phyloP scores from a whole-genome alignment of 169 alveolate species.

The Cryptosporidium xiaoi region DNA sequence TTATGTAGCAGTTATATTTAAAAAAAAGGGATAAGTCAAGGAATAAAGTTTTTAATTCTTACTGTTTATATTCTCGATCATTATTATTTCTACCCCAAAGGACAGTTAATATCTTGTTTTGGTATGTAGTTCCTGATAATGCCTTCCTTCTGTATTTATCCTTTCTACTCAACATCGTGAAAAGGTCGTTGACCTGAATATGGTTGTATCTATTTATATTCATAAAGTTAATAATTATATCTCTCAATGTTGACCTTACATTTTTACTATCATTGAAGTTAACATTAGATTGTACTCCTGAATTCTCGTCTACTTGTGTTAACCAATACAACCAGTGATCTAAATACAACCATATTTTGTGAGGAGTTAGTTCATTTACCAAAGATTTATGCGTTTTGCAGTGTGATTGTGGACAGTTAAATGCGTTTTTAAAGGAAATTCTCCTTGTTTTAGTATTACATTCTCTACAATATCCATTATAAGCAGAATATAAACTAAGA shows the following conservation, averaged over 20 bases:
- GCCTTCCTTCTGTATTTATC: neutral
- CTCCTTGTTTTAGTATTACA: conserved; percentile 76
- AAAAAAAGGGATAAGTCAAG: neutral
- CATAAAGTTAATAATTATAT: conserved; percentile 41
- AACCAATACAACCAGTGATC: conserved; percentile 71
- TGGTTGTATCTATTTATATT: conserved; percentile 56
- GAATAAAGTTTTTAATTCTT: neutral
- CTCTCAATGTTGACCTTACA: conserved; percentile 3
- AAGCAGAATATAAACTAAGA: conserved; percentile 55
- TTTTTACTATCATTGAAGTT: neutral
- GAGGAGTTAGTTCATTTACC: conserved; percentile 41
- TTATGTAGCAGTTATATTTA: too few relatives aligned
- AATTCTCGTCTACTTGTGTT: neutral
- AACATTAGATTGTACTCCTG: neutral
- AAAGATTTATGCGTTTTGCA: conserved; percentile 73
- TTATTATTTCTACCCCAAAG: conserved; percentile 3
- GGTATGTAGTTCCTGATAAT: neutral
- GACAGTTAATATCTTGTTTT: neutral
- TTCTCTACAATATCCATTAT: conserved; percentile 48
- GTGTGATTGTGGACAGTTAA: conserved; percentile 77
- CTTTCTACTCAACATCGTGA: conserved; percentile 5
- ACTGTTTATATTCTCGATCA: neutral
- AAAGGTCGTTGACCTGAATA: conserved; percentile 34
- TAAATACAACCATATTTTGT: conserved; percentile 52
- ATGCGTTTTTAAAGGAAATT: conserved; percentile 66